Evolutionary conservation across 1,139 yeast species (phyloP), one percentile per base, ranked within the genome.

Genomic region (Meyerozyma athensensis): DNA sequence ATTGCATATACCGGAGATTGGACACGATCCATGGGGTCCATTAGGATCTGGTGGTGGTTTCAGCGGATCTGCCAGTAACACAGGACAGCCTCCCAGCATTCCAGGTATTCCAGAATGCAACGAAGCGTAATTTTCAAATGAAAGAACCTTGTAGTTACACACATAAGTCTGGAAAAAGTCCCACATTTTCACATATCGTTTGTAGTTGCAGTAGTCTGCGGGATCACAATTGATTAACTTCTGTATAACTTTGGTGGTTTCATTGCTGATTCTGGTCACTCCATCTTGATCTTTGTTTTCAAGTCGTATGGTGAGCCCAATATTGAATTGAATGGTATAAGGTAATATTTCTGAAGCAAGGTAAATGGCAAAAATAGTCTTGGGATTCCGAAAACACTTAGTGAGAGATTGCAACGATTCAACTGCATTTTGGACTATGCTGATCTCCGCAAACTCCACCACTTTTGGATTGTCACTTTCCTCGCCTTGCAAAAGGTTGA

Each of bases 401-500:
- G 20, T 4, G 12, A 28, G 20, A 16, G 14, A 20, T n/a, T 28
- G 20, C 20, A 28, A 17, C 39, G 54, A 49, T 10, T 46, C 49
- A 20, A 44, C 36, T 26, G 54, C 49, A 24, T 50, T 49, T 2
- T 50, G 39, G 30, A 60, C 52, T 12, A 60, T 43, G 14, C 43
- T 49, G 1, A 68, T 63, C 4, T 61, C 45, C 3, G 59, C 41
- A 24, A 42, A 38, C 18, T 46, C 49, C 16, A 52, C 43, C 20
- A 55, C 39, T 4, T 40, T 52, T 7, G 49, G 50, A 13, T 59
- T 58, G 20, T 50, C 49, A 12, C 43, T 41, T 16, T 63, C 68
- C 45, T 68, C 74, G 9, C 57, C 53, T 43, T 69, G 74, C 17
- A 69, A 47, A 35, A 66, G 49, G 20, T 63, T 49, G 4, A 66